phyloP scores from a whole-genome alignment of 257 asterid genomes.

The Paraleonurus japonicus region DNA sequence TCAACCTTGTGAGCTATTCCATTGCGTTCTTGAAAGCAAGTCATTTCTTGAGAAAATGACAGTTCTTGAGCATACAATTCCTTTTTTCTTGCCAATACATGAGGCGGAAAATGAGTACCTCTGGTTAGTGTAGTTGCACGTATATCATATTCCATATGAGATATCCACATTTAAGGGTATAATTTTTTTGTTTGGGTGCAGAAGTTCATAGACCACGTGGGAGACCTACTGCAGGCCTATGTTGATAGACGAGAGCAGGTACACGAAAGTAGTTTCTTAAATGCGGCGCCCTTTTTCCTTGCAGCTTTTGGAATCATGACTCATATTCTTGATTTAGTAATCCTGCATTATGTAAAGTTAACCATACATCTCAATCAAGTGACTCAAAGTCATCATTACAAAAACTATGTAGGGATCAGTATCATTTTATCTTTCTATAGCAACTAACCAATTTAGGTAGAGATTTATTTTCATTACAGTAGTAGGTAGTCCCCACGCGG shows the following conservation, averaged over 20 bases:
- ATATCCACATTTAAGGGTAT: constrained; percentile 20
- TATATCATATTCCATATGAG: background rate
- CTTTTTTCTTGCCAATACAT: constrained; percentile 91
- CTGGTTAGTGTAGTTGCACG: constrained; percentile 44
- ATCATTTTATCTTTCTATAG: background rate
- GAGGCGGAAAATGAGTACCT: constrained; percentile 80
- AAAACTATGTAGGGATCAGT: background rate
- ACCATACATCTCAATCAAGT: background rate
- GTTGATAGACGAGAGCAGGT: constrained; percentile 99
- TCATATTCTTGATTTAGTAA: background rate
- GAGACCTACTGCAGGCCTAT: constrained; percentile 94
- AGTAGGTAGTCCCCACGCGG: too few relatives aligned
- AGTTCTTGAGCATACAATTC: constrained; percentile 82
- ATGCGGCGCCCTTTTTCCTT: background rate
- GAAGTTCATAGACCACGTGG: constrained; percentile 89
- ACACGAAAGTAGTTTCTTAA: constrained; percentile 10
- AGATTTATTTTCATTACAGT: background rate
- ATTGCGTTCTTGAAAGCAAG: constrained; percentile 97
- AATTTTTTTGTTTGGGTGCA: constrained; percentile 28
- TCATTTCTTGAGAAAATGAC: constrained; percentile 98
- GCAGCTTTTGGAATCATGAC: background rate
- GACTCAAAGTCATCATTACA: background rate
- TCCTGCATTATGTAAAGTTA: background rate
- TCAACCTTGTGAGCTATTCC: constrained; percentile 86
- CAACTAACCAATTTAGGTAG: background rate